These are phyloP conservation scores for Eucalyptus caleyi DNA, from an alignment of 345 rosid species.

Conservation along the genomic window DNA sequence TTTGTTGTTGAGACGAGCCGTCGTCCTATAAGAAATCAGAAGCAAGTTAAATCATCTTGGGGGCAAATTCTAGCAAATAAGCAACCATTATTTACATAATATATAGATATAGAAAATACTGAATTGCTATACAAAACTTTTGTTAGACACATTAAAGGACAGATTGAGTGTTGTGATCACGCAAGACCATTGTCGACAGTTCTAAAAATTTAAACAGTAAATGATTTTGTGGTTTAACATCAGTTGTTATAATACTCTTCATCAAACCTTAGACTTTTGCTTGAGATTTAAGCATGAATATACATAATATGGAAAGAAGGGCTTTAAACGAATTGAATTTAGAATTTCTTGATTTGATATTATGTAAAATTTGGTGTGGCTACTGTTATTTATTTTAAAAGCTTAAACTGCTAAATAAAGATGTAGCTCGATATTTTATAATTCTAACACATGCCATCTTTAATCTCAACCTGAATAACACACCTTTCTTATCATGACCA, in stretches of 20 bases:
- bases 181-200: not conserved
- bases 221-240: not conserved
- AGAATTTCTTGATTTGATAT: not conserved
- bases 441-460: not conserved
- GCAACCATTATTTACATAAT: not conserved
- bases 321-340: not conserved
- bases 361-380: not conserved
- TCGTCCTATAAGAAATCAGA: not conserved
- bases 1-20: not conserved
- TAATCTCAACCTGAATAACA: not conserved
- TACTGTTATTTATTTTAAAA: not conserved
- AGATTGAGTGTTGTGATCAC: not conserved
- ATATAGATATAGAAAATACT: not conserved
- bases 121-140: not conserved
- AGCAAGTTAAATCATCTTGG: not conserved
- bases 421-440: not conserved
- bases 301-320: not conserved
- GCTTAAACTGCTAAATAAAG: not conserved
- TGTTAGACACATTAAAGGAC: not conserved
- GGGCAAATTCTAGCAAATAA: not conserved
- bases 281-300: not conserved
- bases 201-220: not conserved
- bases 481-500: no score
- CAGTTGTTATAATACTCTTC: not conserved
- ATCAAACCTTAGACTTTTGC: not conserved